phyloP scores from a whole-genome alignment of 306 rosid species.

The Rosa rugosa region DNA sequence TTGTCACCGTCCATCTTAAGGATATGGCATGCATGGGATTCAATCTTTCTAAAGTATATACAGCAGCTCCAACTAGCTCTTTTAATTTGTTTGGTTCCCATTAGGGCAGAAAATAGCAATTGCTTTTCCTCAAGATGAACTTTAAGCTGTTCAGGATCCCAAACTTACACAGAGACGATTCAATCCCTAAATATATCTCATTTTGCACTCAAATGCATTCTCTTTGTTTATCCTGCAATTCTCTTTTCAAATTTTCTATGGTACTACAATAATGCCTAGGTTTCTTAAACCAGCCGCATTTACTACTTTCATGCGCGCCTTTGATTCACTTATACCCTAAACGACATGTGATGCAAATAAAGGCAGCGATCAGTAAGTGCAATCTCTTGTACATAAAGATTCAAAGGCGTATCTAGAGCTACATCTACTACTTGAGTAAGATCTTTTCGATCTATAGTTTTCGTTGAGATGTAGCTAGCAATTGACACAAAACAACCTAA shows the following conservation, averaged over 20 bases:
- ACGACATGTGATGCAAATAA: constrained; percentile 23
- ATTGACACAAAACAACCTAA: neutral
- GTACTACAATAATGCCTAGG: neutral
- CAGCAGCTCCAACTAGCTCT: neutral
- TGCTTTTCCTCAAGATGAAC: neutral
- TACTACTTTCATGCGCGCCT: constrained; percentile 24
- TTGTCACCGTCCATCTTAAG: neutral
- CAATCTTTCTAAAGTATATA: neutral
- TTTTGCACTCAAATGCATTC: neutral
- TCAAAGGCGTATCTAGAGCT: neutral
- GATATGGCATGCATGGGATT: neutral
- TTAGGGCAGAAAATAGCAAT: neutral
- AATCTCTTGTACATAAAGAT: neutral
- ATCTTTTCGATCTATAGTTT: neutral
- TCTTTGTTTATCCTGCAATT: neutral
- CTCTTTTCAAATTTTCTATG: neutral
- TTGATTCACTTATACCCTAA: constrained; percentile 13
- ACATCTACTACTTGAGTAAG: neutral
- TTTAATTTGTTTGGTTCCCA: neutral
- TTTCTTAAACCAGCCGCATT: constrained; percentile 17
- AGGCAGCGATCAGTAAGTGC: neutral
- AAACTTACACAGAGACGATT: neutral
- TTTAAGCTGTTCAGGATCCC: neutral
- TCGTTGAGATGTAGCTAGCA: neutral
- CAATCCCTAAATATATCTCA: neutral